Evolutionary conservation across 345 rosid species (phyloP), one percentile per base, ranked within the genome.

Genomic region (Reutealis trisperma): DNA sequence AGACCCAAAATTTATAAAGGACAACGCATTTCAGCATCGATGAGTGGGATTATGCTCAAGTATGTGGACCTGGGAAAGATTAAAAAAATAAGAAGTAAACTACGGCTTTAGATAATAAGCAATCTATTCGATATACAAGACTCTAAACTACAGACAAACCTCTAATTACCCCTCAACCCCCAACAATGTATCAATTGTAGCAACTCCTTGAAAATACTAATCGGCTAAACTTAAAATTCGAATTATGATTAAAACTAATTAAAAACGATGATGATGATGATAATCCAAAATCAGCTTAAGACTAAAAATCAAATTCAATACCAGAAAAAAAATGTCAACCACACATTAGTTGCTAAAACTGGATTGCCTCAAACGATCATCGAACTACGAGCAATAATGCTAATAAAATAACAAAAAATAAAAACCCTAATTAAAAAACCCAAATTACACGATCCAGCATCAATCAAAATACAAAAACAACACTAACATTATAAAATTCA

Each of bases 371-470:
- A 9, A 37, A 37, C 32, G 41, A 65, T 65, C 14, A 66, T 25
- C 52, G n/a, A 44, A 66, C 24, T 1, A 42, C 42, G 34, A 63
- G 16, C 69, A 67, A 45, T 22, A 44, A 22, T 67, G 34, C 55
- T 45, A 10, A 67, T 24, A 27, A 27, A 67, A 12, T 8, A 1
- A 2, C 34, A 27, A 61, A 61, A 61, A 57, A 19, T 25, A 25
- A 41, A 71, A 71, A 58, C 61, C 77, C 77, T 52, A 64, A 74
- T 22, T 13, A 64, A 54, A 34, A 54, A 8, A 37, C 63, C 72
- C 6, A 15, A 49, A 57, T 55, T n/a, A 54, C 71, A 44, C 19
- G 22, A 59, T 11, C 60, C 47, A 67, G 14, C 24, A 32, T 19
- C 60, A 59, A 60, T 61, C 47, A n/a, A 13, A 61, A 22, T 32